Base-by-base conservation (phyloP, 2,329 filamentous ascomycete genomes). In the Byssoonygena ceratinophila region DNA sequence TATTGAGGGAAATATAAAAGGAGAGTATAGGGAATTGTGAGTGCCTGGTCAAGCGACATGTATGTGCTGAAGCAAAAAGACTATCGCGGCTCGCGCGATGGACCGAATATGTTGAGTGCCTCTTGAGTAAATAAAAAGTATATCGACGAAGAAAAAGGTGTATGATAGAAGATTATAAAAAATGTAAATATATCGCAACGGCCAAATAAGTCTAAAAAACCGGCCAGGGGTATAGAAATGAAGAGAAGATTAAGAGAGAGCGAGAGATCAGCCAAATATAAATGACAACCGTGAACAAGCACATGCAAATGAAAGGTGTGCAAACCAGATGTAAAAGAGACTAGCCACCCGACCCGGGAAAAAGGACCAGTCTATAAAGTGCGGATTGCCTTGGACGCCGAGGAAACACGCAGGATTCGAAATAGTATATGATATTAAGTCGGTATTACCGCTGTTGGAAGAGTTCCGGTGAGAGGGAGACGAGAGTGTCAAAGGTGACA, bases 141-240 rank as follows among this genome's bases (percentile, higher is more conserved):
- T 52, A 40, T 52, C 14, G 31, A 29, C 32, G 23, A 31, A 20
- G 8, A 43, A 18, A 23, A 41, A 9, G 34, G n/a, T 16, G 4
- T 16, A 23, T 32, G 34, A 27, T 29, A 44, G 32, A 45, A 27
- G 31, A 51, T 44, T 51, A 51, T 16, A 37, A 37, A 46, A 40
- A 41, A 43, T 32, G 23, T 46, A 47, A 31, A 22, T 40, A 45
- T 27, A 37, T 45, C 20, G 29, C 40, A 52, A 52, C 16, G 29
- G 40, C 40, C 27, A 27, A 18, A 23, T 16, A 44, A 45, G 20
- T 11, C 22, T 18, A 31, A 43, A 27, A 44, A 51, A 44, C 7
- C 22, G 23, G 34, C 41, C 50, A 34, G n/a, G 50, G 50, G 50
- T 52, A 52, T 52, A 52, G 44, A 52, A 47, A 47, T 40, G 32